Percentiles rank a stretch among this genome's conserved stretches.
Evolutionary conservation across 495 filamentous ascomycete species (phyloP).

Genomic region (Poronia punctata): DNA sequence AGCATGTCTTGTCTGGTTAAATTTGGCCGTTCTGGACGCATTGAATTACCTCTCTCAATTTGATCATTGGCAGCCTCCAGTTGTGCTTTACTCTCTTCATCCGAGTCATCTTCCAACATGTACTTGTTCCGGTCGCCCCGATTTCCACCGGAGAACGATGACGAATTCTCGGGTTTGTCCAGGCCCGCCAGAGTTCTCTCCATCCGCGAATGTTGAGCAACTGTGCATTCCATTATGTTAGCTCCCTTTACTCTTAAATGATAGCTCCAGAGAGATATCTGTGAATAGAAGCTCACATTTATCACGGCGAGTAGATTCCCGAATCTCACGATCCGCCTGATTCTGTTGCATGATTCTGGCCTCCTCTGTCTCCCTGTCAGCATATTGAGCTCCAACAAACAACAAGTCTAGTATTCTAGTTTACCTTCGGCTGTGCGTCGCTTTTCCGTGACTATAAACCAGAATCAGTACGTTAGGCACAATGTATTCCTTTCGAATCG

Average conservation of each 20-base stretch:
- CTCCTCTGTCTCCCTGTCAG: constrained; percentile 31
- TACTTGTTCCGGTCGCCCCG: constrained; percentile 17
- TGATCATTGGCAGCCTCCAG: constrained; percentile 71
- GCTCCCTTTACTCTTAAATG: background rate
- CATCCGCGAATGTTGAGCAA: constrained; percentile 17
- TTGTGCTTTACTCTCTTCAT: constrained; percentile 16
- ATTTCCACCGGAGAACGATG: constrained; percentile 1
- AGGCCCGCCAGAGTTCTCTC: constrained; percentile 13
- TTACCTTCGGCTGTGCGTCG: constrained; percentile 46
- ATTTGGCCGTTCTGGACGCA: constrained; percentile 21
- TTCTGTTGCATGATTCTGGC: constrained; percentile 55
- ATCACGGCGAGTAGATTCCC: constrained; percentile 61
- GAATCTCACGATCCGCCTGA: constrained; percentile 55
- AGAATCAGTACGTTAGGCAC: too few species aligned
- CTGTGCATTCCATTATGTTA: background rate
- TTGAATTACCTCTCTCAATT: constrained; percentile 45
- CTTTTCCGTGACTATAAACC: constrained; percentile 56
- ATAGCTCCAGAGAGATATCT: constrained; percentile 25
- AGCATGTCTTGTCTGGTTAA: background rate
- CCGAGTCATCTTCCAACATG: constrained; percentile 21
- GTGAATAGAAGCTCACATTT: constrained; percentile 67
- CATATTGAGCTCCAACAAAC: background rate
- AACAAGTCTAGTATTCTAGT: background rate
- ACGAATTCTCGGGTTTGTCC: constrained; percentile 5
- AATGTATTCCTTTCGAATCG: too few species aligned